Conservation (phyloP, 2,329 filamentous ascomycete species). For the Epichloe scottii region DNA sequence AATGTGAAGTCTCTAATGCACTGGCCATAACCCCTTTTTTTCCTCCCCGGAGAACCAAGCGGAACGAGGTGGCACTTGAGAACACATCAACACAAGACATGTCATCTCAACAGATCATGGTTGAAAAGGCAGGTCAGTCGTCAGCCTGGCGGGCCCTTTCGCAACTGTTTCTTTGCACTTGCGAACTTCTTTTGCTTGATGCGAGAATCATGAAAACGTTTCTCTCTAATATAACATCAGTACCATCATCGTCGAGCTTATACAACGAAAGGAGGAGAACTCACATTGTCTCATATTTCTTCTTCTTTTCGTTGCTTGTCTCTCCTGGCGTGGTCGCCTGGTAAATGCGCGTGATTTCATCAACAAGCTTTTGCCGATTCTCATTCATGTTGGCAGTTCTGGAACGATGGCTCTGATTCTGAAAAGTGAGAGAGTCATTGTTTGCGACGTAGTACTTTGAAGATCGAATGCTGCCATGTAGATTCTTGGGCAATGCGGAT, state of each 20-base stretch:
- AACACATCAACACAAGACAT: too few relatives aligned
- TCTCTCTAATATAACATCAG: constrained; percentile 25
- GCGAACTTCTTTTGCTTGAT: constrained; percentile 35
- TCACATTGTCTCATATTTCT: constrained; percentile 37
- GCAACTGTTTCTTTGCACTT: constrained; percentile 37
- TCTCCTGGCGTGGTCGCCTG: constrained; percentile 31
- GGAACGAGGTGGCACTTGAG: too few relatives aligned
- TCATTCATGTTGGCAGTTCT: constrained; percentile 39
- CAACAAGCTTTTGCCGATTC: constrained; percentile 35
- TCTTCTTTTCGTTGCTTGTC: constrained; percentile 31
- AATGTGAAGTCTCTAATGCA: too few relatives aligned
- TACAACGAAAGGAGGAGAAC: constrained; percentile 6
- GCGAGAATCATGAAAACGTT: constrained; percentile 31
- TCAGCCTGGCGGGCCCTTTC: constrained; percentile 25
- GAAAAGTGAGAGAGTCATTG: constrained; percentile 40
- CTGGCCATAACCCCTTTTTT: too few relatives aligned
- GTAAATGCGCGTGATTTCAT: constrained; percentile 37
- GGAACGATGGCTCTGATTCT: constrained; percentile 42
- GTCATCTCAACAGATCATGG: background rate
- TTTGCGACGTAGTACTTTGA: constrained; percentile 42
- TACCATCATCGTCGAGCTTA: too few relatives aligned
- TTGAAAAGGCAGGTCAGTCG: background rate
- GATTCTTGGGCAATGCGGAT: constrained; percentile 30
- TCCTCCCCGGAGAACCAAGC: too few relatives aligned
- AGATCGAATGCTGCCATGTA: constrained; percentile 33